These are phyloP conservation scores for Rhodotorula toruloides DNA, from an alignment of 768 basidiomycete species.

Conservation along the genomic window DNA sequence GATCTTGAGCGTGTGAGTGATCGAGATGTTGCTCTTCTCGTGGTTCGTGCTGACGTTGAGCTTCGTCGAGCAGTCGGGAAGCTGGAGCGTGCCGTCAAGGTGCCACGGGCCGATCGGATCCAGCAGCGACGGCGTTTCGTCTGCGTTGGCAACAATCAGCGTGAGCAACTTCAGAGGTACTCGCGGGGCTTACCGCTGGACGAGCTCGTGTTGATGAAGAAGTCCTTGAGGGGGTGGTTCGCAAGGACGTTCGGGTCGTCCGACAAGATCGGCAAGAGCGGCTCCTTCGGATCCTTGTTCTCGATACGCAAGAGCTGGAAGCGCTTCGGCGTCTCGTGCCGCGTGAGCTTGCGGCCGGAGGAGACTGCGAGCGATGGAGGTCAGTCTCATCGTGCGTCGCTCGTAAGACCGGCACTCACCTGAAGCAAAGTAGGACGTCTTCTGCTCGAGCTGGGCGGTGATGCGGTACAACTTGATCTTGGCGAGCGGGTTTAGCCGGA, in stretches of 20 bases:
- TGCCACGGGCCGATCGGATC: slow-evolving; percentile 72
- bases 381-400: background rate
- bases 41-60: slow-evolving; percentile 78
- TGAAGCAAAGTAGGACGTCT: slow-evolving; percentile 40
- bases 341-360: slow-evolving; percentile 56
- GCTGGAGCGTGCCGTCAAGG: slow-evolving; percentile 61
- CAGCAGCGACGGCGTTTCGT: slow-evolving; percentile 46
- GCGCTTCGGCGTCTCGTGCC: slow-evolving; percentile 62
- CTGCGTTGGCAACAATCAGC: slow-evolving; percentile 34
- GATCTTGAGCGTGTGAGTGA: slow-evolving; percentile 72
- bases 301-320: slow-evolving; percentile 63
- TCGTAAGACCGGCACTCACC: slow-evolving; percentile 23
- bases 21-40: slow-evolving; percentile 64
- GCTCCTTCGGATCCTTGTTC: slow-evolving; percentile 55
- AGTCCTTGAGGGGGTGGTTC: slow-evolving; percentile 60
- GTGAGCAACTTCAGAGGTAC: no score
- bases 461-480: slow-evolving; percentile 77
- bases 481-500: slow-evolving; percentile 74
- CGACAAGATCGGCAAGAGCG: slow-evolving; percentile 72
- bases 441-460: slow-evolving; percentile 73
- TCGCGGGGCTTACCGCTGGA: slow-evolving; percentile 51
- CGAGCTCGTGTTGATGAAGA: slow-evolving; percentile 50
- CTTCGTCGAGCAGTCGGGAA: slow-evolving; percentile 56
- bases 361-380: background rate
- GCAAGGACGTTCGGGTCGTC: slow-evolving; percentile 59